Percentiles rank a stretch among this genome's conserved stretches.
Conservation (phyloP, 768 basidiomycete species). For the Tricholoma terreum region DNA sequence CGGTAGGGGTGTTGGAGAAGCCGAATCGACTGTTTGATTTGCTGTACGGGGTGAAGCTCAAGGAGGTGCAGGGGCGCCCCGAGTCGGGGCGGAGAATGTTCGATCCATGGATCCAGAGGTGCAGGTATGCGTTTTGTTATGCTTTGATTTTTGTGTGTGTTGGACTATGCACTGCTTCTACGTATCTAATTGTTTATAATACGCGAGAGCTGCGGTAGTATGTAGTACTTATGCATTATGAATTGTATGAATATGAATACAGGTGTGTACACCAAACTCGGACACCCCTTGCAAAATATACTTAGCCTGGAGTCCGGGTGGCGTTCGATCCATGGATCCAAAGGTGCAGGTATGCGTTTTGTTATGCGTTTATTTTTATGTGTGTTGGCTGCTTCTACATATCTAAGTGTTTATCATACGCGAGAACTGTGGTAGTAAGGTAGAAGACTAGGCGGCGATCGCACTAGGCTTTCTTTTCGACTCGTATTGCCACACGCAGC, state of each 20-base stretch:
- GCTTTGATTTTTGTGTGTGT: slow-evolving; percentile 42
- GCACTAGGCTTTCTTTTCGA: too few species aligned
- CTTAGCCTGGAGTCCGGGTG: slow-evolving; percentile 45
- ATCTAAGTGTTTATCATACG: slow-evolving; percentile 43
- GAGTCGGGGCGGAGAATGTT: slow-evolving; percentile 47
- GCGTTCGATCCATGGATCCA: slow-evolving; percentile 59
- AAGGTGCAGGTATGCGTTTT: slow-evolving; percentile 54
- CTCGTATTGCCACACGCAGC: too few species aligned
- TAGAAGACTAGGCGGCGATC: too few species aligned
- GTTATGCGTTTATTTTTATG: slow-evolving; percentile 47
- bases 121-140: slow-evolving; percentile 54
- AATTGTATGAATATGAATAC: too few species aligned
- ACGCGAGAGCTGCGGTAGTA: slow-evolving; percentile 34
- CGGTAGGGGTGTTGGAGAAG: slow-evolving; percentile 35
- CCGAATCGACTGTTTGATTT: slow-evolving; percentile 44
- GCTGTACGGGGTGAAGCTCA: slow-evolving; percentile 41
- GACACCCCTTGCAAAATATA: too few species aligned
- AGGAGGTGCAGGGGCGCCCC: slow-evolving; percentile 40
- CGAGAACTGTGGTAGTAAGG: too few species aligned
- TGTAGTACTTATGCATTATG: too few species aligned
- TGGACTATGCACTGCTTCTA: slow-evolving; percentile 36
- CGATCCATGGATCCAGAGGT: slow-evolving; percentile 59
- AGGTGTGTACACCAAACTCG: too few species aligned
- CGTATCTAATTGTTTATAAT: slow-evolving; percentile 42
- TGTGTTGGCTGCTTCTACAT: slow-evolving; percentile 37